Conservation (phyloP, 2,329 filamentous ascomycete genomes). For the Ascochyta viciae-villosae region DNA sequence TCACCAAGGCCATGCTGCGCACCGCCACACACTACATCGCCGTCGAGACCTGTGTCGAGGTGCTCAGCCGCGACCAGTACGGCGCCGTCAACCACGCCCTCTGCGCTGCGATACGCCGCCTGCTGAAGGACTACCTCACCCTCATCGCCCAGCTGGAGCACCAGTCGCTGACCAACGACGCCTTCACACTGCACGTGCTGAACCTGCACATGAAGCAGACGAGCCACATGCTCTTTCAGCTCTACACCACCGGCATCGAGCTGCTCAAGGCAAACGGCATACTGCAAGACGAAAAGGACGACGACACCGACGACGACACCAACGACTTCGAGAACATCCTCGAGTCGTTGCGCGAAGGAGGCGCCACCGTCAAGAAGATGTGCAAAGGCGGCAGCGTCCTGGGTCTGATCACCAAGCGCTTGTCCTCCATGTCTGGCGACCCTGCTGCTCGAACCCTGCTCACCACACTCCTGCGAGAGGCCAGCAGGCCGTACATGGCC, state of each 20-base stretch:
- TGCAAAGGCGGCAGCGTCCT: conserved; percentile 98
- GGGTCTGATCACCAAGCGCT: conserved; percentile 80
- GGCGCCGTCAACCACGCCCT: conserved; percentile 94
- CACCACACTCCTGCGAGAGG: conserved; percentile 82
- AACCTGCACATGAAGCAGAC: conserved; percentile 92
- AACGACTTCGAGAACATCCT: conserved; percentile 93
- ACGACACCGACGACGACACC: conserved; percentile 73
- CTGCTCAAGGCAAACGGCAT: conserved; percentile 87
- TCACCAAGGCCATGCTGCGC: conserved; percentile 86
- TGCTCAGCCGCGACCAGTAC: conserved; percentile 91
- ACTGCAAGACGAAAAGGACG: conserved; percentile 74
- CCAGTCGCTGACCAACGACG: conserved; percentile 85
- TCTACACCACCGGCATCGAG: conserved; percentile 80
- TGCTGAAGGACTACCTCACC: conserved; percentile 91
- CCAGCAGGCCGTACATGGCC: conserved; percentile 92
- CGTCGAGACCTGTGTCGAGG: conserved; percentile 90
- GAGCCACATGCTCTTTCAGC: conserved; percentile 86
- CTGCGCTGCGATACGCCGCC: conserved; percentile 90
- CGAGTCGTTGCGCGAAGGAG: conserved; percentile 85
- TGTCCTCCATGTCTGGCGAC: conserved; percentile 92
- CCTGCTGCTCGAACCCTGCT: conserved; percentile 84
- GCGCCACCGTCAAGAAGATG: conserved; percentile 85
- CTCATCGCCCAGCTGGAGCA: conserved; percentile 93
- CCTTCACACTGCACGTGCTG: conserved; percentile 90
- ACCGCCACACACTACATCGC: conserved; percentile 95